These are phyloP conservation scores for Melanomma pulvis-pyrius DNA, from an alignment of 495 filamentous ascomycete species.

Conservation along the genomic window DNA sequence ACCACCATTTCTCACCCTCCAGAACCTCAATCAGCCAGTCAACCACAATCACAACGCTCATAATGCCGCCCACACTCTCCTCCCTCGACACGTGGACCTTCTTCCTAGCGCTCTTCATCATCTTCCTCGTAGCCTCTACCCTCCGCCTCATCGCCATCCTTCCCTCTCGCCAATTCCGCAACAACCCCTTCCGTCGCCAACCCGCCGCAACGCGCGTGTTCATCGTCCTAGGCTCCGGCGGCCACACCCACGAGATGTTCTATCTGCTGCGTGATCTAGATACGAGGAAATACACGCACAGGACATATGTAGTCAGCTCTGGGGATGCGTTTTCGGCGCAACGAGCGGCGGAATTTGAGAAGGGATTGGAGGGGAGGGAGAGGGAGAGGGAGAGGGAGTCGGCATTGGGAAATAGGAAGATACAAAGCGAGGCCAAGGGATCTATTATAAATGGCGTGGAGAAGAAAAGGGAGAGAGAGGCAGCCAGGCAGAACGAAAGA, in stretches of 20 bases:
- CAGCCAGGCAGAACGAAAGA: constrained; percentile 1
- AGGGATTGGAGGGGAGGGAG: constrained; percentile 28
- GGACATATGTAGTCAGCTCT: constrained; percentile 78
- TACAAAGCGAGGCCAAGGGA: constrained; percentile 4
- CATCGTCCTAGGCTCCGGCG: constrained; percentile 86
- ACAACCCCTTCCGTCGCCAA: constrained; percentile 35
- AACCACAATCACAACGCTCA: constrained; percentile 8
- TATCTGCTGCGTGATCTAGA: constrained; percentile 64
- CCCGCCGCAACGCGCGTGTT: constrained; percentile 63
- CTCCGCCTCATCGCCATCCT: constrained; percentile 58
- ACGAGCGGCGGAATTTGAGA: constrained; percentile 70
- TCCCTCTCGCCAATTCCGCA: constrained; percentile 38
- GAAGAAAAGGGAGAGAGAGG: neutral
- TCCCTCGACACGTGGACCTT: constrained; percentile 30
- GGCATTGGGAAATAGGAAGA: neutral
- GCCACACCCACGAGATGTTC: constrained; percentile 94
- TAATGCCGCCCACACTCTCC: constrained; percentile 24
- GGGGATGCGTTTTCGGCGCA: constrained; percentile 74
- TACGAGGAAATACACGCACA: constrained; percentile 54
- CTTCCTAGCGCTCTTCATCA: constrained; percentile 33
- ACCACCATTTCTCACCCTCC: neutral
- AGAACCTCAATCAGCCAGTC: neutral
- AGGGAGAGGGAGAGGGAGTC: constrained; percentile 3
- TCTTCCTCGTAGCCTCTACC: constrained; percentile 23
- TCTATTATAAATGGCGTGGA: neutral